Conservation (phyloP, 768 basidiomycete genomes). For the Gloeostereum incarnatum region DNA sequence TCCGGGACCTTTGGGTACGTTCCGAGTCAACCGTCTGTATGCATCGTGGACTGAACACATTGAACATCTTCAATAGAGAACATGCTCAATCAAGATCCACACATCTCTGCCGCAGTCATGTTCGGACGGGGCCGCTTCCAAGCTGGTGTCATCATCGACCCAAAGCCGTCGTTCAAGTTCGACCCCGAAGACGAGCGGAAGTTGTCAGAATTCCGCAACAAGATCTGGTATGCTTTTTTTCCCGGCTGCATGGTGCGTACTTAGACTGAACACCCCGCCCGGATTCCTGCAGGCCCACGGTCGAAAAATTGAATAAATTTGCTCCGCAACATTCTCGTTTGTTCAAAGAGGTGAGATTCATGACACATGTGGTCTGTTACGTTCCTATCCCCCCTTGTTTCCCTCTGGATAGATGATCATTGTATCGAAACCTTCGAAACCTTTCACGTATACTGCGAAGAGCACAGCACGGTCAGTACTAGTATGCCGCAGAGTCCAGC, state of each 20-base stretch:
- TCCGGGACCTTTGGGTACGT: conserved; percentile 23
- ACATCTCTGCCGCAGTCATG: conserved; percentile 18
- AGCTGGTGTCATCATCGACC: conserved; percentile 25
- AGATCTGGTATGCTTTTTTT: conserved; percentile 2
- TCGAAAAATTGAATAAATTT: conserved; percentile 26
- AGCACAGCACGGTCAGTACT: not conserved
- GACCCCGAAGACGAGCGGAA: not conserved
- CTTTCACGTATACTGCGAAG: conserved; percentile 22
- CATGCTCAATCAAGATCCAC: conserved; percentile 20
- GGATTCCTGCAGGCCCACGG: conserved; percentile 22
- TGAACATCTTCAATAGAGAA: conserved; percentile 17
- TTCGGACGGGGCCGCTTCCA: conserved; percentile 24
- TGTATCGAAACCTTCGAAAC: conserved; percentile 24
- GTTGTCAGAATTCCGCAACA: not conserved
- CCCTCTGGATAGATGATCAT: conserved; percentile 42
- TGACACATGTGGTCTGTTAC: not conserved
- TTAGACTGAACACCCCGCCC: too few relatives aligned
- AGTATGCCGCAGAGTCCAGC: conserved; percentile 10
- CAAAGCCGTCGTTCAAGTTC: conserved; percentile 7
- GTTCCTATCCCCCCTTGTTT: not conserved
- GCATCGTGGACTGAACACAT: too few relatives aligned
- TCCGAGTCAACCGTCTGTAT: not conserved
- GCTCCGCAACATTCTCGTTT: conserved; percentile 34
- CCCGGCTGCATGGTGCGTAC: not conserved
- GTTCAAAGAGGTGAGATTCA: conserved; percentile 28